Conservation (phyloP, 495 filamentous ascomycete species). For the Trichodelitschia bisporula region DNA sequence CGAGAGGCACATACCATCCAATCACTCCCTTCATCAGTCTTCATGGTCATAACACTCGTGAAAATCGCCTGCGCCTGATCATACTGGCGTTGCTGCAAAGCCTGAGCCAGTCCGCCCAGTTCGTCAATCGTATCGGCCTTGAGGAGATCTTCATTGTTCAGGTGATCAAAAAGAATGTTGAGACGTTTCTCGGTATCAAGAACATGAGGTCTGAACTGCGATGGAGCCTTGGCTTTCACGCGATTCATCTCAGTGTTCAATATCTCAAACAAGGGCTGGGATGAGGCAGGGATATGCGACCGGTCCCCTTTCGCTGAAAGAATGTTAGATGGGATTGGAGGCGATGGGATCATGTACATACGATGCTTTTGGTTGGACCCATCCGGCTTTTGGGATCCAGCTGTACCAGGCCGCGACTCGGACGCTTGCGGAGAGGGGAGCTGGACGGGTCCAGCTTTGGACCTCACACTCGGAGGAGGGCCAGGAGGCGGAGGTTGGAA, state of each 20-base stretch:
- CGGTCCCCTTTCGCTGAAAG: conserved; percentile 58
- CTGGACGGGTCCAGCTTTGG: conserved; percentile 20
- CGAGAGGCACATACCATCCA: too few species aligned
- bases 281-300: conserved; percentile 57
- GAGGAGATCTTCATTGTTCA: conserved; percentile 84
- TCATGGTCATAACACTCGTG: conserved; percentile 57
- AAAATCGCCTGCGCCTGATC: conserved; percentile 52
- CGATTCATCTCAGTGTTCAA: conserved; percentile 68
- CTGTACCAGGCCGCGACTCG: conserved; percentile 26
- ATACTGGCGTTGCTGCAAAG: conserved; percentile 47
- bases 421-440: conserved; percentile 12
- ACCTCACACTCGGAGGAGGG: conserved; percentile 11
- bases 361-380: conserved; percentile 30
- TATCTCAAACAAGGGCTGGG: conserved; percentile 56
- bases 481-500: conserved; percentile 15
- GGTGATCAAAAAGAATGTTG: conserved; percentile 76
- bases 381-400: conserved; percentile 19
- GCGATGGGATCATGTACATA: conserved; percentile 17
- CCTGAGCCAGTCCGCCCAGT: conserved; percentile 38
- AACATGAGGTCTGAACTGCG: conserved; percentile 60
- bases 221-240: conserved; percentile 59
- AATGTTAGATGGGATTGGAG: not conserved
- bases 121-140: conserved; percentile 56
- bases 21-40: conserved; percentile 62
- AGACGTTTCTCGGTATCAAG: conserved; percentile 82